phyloP scores from a whole-genome alignment of 495 filamentous ascomycete species.

The Aspergillus kassunensis region DNA sequence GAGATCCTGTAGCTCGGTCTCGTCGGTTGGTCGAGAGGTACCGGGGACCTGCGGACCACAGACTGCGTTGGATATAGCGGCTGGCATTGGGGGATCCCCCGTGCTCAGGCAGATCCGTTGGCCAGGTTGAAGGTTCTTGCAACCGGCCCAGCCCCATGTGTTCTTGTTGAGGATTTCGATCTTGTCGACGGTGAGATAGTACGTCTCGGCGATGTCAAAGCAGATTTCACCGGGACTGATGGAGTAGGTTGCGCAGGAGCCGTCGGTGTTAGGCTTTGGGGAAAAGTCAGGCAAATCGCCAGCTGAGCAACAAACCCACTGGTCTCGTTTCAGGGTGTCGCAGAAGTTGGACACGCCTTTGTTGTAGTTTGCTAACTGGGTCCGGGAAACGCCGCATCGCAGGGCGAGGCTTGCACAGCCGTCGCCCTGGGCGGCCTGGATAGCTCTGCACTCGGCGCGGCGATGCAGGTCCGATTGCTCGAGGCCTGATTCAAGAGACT shows the following conservation, averaged over 20 bases:
- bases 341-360: background rate
- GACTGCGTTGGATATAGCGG: conserved; percentile 26
- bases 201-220: conserved; percentile 16
- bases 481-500: too few species aligned
- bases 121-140: conserved; percentile 21
- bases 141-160: conserved; percentile 49
- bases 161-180: conserved; percentile 30
- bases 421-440: too few species aligned
- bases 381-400: background rate
- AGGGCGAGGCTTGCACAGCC: too few species aligned
- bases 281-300: conserved; percentile 38
- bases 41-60: conserved; percentile 44
- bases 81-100: conserved; percentile 43
- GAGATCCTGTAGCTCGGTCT: conserved; percentile 14
- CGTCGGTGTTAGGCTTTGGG: conserved; percentile 39
- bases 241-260: conserved; percentile 34
- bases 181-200: conserved; percentile 29
- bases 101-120: conserved; percentile 43
- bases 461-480: too few species aligned
- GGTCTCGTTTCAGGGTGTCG: background rate
- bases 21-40: conserved; percentile 15
- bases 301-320: conserved; percentile 42
- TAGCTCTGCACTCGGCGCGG: too few species aligned
- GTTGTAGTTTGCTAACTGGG: background rate
- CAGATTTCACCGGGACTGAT: conserved; percentile 31